Evolutionary conservation across 352 stramenopile genomes (phyloP), one percentile per base, ranked within the genome.

Genomic region (Aphanomyces astaci): DNA sequence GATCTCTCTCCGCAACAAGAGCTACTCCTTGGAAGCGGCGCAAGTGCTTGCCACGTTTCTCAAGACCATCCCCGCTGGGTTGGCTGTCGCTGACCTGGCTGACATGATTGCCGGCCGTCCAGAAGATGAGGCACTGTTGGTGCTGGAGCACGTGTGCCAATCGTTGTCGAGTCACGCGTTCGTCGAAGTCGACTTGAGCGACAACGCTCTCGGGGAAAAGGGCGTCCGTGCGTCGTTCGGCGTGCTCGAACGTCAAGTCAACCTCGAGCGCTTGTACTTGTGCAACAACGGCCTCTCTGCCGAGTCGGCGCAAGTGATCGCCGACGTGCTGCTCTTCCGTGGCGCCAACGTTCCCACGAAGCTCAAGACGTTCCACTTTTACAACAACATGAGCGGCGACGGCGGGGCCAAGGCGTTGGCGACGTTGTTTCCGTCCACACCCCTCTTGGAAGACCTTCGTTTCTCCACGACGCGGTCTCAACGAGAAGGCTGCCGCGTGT

Each of bases 341-440:
- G 82, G 81, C 25, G 57, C 62, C 0, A 78, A 86, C 64, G 75
- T 71, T 7, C 83, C 84, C 2, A 95, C 88, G 30, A 90, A 89
- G 73, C 85, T 98, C 66, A 77, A 93, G 65, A 94, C 77, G 30
- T 91, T 98, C 72, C 92, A 98, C 76, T 98, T 98, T 63, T 98
- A 97, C 82, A 98, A 98, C 77, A 98, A 98, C 75, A 98, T 98
- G 94, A 98, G 89, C 71, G 95, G 92, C 28, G 87, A 97, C 60
- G 89, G 84, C n/a, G 94, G 94, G 19, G 92, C 89, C 36, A 84
- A 86, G 33, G 92, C 91, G 45, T 75, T 97, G 30, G 87, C 86
- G 28, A 80, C 86, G 69, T 79, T 98, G 65, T 72, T 98, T 55
- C 81, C 86, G 46, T 73, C 89, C n/a, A 97, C 83, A 5, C 88